Conservation (phyloP, 768 basidiomycete species). For the Gloeophyllum trabeum region DNA sequence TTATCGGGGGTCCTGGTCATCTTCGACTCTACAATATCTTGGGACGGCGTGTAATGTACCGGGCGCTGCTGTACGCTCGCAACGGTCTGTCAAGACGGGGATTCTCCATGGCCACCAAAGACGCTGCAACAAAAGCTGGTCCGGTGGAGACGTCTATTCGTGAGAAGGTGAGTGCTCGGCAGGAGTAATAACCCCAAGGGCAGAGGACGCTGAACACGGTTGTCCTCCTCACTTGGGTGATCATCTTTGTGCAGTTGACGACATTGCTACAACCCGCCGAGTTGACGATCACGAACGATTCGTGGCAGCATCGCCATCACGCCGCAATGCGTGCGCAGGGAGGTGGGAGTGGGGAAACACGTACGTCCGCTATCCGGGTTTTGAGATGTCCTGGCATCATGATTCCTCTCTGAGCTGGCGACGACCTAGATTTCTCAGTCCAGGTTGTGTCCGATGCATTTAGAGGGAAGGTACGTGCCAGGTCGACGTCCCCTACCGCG, state of each 20-base stretch:
- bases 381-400: background rate
- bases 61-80: background rate
- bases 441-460: conserved; percentile 65
- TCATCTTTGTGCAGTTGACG: conserved; percentile 35
- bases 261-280: conserved; percentile 47
- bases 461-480: conserved; percentile 50
- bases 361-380: conserved; percentile 33
- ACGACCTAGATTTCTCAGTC: conserved; percentile 63
- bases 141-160: conserved; percentile 11
- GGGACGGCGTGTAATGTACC: background rate
- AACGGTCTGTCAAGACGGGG: background rate
- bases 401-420: conserved; percentile 1
- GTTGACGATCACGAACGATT: conserved; percentile 69
- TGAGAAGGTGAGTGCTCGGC: conserved; percentile 7
- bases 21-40: background rate
- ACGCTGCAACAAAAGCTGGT: background rate
- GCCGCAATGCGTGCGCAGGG: conserved; percentile 64
- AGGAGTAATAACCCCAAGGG: background rate
- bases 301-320: conserved; percentile 80
- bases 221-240: background rate
- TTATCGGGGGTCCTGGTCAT: background rate
- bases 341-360: conserved; percentile 67
- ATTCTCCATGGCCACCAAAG: background rate
- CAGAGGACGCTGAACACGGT: no score
- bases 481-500: background rate